Percentiles rank a stretch among this genome's conserved stretches.
phyloP scores from a whole-genome alignment of 345 rosid genomes.

The Hirschfeldia incana region DNA sequence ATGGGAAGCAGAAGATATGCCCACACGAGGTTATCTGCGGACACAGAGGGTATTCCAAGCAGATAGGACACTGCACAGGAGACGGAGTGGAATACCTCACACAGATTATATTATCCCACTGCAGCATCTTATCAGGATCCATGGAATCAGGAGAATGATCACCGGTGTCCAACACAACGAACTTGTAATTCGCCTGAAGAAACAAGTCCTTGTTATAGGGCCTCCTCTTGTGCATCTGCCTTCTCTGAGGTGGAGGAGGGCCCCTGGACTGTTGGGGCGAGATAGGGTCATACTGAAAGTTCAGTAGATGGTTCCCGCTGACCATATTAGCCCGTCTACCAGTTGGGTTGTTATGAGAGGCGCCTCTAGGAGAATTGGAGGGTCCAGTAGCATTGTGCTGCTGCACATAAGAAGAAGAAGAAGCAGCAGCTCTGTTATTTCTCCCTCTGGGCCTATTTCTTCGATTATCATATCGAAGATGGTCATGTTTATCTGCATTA shows the following conservation, averaged over 20 bases:
- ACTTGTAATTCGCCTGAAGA: conserved; percentile 95
- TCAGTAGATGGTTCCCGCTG: conserved; percentile 85
- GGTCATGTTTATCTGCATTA: conserved; percentile 31
- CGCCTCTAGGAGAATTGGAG: conserved; percentile 45
- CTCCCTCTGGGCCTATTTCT: conserved; percentile 56
- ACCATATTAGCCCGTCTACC: conserved; percentile 73
- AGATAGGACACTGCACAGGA: conserved; percentile 89
- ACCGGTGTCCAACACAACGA: conserved; percentile 81
- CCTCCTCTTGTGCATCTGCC: conserved; percentile 63
- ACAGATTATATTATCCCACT: conserved; percentile 90
- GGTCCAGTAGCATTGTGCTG: conserved; percentile 39
- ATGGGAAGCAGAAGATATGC: conserved; percentile 95
- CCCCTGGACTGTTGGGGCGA: conserved; percentile 55
- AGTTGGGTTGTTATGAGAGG: conserved; percentile 43
- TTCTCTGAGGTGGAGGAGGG: conserved; percentile 54
- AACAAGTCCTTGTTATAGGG: conserved; percentile 91
- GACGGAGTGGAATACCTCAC: conserved; percentile 80
- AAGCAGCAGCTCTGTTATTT: conserved; percentile 38
- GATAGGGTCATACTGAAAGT: conserved; percentile 91
- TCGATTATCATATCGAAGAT: conserved; percentile 35
- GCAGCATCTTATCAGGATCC: conserved; percentile 91
- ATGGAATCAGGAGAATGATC: conserved; percentile 58
- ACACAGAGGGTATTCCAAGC: conserved; percentile 88
- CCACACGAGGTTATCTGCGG: conserved; percentile 97
- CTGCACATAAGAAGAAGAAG: conserved; percentile 43